Base-by-base conservation (phyloP, 2,329 filamentous ascomycete species). In the Xylaria sp. region DNA sequence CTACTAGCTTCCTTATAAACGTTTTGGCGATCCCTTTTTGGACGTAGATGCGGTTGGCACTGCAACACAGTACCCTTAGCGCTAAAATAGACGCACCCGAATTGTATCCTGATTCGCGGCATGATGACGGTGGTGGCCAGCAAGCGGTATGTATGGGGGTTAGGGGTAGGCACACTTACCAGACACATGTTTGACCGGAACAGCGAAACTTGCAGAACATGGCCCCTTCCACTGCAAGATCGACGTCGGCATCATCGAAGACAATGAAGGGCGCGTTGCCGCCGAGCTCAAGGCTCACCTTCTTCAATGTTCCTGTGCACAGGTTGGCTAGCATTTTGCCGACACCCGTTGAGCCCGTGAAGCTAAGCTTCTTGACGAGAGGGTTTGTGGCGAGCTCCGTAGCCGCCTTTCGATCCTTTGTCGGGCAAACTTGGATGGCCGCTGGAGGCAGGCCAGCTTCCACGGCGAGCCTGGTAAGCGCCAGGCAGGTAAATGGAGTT, bases 251-350 rank as follows among this genome's bases (percentile, higher is more conserved):
- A 75, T 93, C 91, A 73, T 93, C 90, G 74, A 93, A 93, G 53
- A 93, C 90, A 70, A 93, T 92, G 79, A 93, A 92, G 0, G 91
- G 91, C 0, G 91, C 88, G 76, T 93, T 93, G 25, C 91, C 91
- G 55, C 91, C 91, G 2, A 93, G 87, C 77, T 93, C 91, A 74
- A 92, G 91, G 1, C 88, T 91, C 0, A 81, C 60, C 54, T 80
- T 81, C 84, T 93, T 93, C 37, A 93, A 78, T 0, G 90, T 92
- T 16, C 86, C 85, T 1, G 90, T 84, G 1, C 88, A 88, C 76
- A 92, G 91, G 80, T 90, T 90, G 89, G 92, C 92, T 42, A 93
- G 84, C 10, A 83, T 71, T 67, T 82, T 83, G 21, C 82, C 82
- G 40, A 83, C 81, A 27, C 75, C 73, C 0, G 81, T 84, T 1